Base-by-base conservation (phyloP, 2,329 filamentous ascomycete genomes). In the Claviceps paspali region DNA sequence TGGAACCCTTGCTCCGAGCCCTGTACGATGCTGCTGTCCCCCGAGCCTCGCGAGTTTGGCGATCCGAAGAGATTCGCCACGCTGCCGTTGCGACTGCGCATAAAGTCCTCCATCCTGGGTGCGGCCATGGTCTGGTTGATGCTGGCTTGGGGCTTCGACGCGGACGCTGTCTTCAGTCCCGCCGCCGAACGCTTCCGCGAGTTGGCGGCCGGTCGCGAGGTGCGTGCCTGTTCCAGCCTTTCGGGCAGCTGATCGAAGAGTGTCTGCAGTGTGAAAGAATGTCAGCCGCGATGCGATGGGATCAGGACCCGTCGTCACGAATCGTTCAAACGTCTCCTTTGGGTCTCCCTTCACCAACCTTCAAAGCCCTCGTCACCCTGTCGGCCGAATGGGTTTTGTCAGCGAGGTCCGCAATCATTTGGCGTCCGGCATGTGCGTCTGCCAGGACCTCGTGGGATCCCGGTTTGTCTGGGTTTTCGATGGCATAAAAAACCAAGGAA, bases 331-430 rank as follows among this genome's bases (percentile, higher is more conserved):
- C n/a, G n/a, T 22, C 8, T 22, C 21, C 5, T 22, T 10, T 2
- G 19, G 19, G 18, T 18, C 22, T 30, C 18, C 12, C 23, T 29
- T 4, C 11, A 61, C 74, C 56, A 67, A 88, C 84, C 52, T 76
- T 73, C 21, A 98, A 67, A 29, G 83, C 80, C 32, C 67, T 69
- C 1, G 82, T 84, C 50, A 92, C 91, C 43, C 84, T 70, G 53
- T 95, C 85, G 3, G 91, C 91, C 26, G 87, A 86, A 67, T 92
- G 70, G 52, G 86, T 95, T 49, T 81, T 79, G 49, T 82, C 77
- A 3, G 86, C 81, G 40, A 96, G 68, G 12, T 76, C 77, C 35
- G 77, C 74, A 42, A 96, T 72, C 43, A 87, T 83, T 45, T 88
- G 79, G 51, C 82, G 82, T 14, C 88, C 91, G 44, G 85, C 81